A percentile compares a stretch with the other conserved stretches of the same genome.
Evolutionary conservation across 2,329 filamentous ascomycete species (phyloP).

Genomic region (Calycina marina): DNA sequence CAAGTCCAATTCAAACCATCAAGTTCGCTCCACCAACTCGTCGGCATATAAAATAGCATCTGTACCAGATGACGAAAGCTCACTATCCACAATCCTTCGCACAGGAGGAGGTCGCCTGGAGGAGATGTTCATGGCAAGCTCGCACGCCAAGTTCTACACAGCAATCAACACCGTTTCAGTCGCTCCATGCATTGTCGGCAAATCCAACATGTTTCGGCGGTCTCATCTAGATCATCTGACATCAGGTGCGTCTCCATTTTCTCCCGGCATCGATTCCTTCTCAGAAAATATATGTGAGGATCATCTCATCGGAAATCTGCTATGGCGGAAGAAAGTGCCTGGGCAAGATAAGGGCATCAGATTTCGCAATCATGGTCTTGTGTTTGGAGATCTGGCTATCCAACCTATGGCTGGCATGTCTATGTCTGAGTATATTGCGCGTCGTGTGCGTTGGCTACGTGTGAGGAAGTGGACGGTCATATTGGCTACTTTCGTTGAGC

Average conservation of each 20-base stretch:
- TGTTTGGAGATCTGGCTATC: slow-evolving; percentile 74
- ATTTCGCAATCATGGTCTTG: slow-evolving; percentile 67
- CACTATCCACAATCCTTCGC: slow-evolving; percentile 13
- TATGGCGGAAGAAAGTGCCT: slow-evolving; percentile 60
- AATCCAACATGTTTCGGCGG: slow-evolving; percentile 96
- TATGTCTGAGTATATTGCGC: slow-evolving; percentile 59
- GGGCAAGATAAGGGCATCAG: slow-evolving; percentile 27
- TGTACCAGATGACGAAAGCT: slow-evolving; percentile 16
- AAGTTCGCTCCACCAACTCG: slow-evolving; percentile 21
- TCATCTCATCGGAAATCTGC: slow-evolving; percentile 80
- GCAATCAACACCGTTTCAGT: slow-evolving; percentile 89
- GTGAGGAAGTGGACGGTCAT: slow-evolving; percentile 91
- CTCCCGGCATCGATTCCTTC: slow-evolving; percentile 76
- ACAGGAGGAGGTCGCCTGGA: slow-evolving; percentile 71
- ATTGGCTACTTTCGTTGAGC: slow-evolving; percentile 79
- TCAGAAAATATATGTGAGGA: slow-evolving; percentile 96
- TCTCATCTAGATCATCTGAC: slow-evolving; percentile 72
- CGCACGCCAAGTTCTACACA: slow-evolving; percentile 93
- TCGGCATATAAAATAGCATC: slow-evolving; percentile 19
- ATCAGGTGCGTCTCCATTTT: slow-evolving; percentile 27
- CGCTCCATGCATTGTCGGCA: slow-evolving; percentile 88
- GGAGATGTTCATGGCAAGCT: slow-evolving; percentile 85
- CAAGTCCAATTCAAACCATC: slow-evolving; percentile 3
- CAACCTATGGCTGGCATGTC: slow-evolving; percentile 81
- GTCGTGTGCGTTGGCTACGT: slow-evolving; percentile 77